phyloP scores from a whole-genome alignment of 2,329 filamentous ascomycete species.

The Clonostachys solani region DNA sequence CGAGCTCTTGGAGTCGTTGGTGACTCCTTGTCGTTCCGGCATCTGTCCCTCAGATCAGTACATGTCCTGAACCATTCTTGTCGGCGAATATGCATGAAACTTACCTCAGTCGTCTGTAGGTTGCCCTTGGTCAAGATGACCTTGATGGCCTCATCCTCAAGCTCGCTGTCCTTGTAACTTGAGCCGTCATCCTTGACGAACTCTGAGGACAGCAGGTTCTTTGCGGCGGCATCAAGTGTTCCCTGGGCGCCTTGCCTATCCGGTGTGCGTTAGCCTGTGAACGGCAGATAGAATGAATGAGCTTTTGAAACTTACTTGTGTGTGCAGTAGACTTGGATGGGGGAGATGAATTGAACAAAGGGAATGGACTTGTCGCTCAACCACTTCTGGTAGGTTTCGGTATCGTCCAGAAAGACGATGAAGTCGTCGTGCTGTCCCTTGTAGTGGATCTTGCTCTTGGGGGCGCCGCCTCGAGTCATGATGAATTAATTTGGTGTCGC shows the following conservation, averaged over 20 bases:
- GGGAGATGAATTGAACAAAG: conserved; percentile 77
- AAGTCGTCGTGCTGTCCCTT: conserved; percentile 64
- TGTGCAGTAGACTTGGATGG: conserved; percentile 86
- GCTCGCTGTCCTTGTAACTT: conserved; percentile 54
- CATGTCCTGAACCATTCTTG: background rate
- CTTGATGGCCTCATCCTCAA: conserved; percentile 77
- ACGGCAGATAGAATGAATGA: background rate
- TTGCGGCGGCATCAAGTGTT: conserved; percentile 70
- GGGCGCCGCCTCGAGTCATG: conserved; percentile 70
- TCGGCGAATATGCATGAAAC: conserved; percentile 6
- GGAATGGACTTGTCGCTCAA: conserved; percentile 73
- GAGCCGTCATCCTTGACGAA: conserved; percentile 43
- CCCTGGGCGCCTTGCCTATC: conserved; percentile 82
- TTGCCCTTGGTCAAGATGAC: conserved; percentile 75
- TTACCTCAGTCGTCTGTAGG: conserved; percentile 56
- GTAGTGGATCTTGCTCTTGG: conserved; percentile 77
- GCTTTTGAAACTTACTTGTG: conserved; percentile 66
- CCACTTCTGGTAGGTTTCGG: conserved; percentile 73
- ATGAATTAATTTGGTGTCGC: background rate
- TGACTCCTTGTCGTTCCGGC: conserved; percentile 44
- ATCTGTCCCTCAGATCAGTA: conserved; percentile 29
- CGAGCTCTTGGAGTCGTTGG: conserved; percentile 46
- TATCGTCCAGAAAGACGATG: conserved; percentile 55
- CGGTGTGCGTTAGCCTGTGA: too few species aligned
- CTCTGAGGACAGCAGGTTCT: conserved; percentile 73